Conservation (phyloP, 2,329 filamentous ascomycete genomes). For the Paraphaeosphaeria minitans region DNA sequence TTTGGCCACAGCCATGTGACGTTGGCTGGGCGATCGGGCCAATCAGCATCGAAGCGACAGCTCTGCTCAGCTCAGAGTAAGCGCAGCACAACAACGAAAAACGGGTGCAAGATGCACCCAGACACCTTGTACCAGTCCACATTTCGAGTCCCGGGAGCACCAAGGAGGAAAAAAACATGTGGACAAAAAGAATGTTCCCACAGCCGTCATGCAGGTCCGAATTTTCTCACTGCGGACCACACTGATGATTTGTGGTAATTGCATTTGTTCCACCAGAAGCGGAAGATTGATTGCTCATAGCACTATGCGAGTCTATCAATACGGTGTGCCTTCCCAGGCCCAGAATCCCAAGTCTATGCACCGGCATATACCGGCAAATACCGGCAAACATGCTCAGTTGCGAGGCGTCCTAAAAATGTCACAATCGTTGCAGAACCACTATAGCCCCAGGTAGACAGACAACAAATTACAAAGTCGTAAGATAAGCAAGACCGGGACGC, state of each 20-base stretch:
- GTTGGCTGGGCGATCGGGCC: not conserved
- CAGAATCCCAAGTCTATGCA: slow-evolving; percentile 4
- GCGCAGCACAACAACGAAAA: not conserved
- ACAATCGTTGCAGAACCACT: slow-evolving; percentile 11
- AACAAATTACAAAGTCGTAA: slow-evolving; percentile 10
- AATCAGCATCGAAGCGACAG: not conserved
- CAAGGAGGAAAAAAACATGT: too few species aligned
- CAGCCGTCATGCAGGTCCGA: too few species aligned
- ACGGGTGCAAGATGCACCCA: not conserved
- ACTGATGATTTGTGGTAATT: too few species aligned
- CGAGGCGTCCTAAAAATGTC: slow-evolving; percentile 9
- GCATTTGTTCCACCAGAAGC: not conserved
- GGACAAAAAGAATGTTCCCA: too few species aligned
- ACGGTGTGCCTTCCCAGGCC: not conserved
- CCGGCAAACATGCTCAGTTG: not conserved
- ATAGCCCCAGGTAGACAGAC: slow-evolving; percentile 6
- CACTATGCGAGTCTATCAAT: slow-evolving; percentile 10
- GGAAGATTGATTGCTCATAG: not conserved
- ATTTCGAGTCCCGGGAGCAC: too few species aligned
- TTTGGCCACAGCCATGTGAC: not conserved
- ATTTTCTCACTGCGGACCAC: too few species aligned
- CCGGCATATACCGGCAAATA: not conserved
- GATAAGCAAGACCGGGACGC: slow-evolving; percentile 22
- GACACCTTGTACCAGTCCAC: too few species aligned
- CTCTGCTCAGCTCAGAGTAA: not conserved